Evolutionary conservation across 225 moss, liverwort and hornwort species (phyloP), one percentile per base, ranked within the genome.

Genomic region (Pseudoscleropodium purum): DNA sequence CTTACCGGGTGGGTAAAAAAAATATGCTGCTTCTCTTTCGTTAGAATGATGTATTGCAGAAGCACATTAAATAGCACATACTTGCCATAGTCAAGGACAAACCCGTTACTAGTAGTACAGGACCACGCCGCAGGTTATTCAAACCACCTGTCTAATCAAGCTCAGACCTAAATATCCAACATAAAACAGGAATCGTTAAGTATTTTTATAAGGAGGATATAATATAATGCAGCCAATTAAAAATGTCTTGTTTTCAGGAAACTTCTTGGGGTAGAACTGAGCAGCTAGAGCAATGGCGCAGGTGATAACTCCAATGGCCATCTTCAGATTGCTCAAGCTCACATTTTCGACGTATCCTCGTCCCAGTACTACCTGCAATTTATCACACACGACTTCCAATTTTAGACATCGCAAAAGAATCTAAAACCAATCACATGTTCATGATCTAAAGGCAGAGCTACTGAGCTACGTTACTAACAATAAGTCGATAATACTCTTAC

Each of bases 201-300:
- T 13, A 27, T 9, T 36, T 25, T 43, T 67, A 57, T 65, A 57
- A 87, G 85, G 79, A 91, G 92, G 92, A 99, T 99, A 99, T 99
- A 95, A 92, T 79, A 99, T 89, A 89, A 99, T 99, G 96, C 99
- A 97, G 91, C 92, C 94, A 86, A 99, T 95, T 80, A 99, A 89
- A 84, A 97, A 95, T 9, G 90, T 84, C 87, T 95, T 96, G 91
- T 99, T 99, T 81, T 95, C 99, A 34, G 99, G 99, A 73, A 99
- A 99, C 77, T 99, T 99, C 89, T 96, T 96, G n/a, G 99, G 99
- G 87, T 99, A 99, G 87, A 97, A 95, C 88, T 99, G 99, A 86
- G 99, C 97, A 91, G 96, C 96, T 85, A 94, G 89, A 62, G 99
- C 97, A 87, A 99, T 96, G 89, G 92, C 94, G 84, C 97, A 97